These are phyloP conservation scores for Nigrospora sphaerica DNA, from an alignment of 2,329 filamentous ascomycete genomes.

Conservation along the genomic window DNA sequence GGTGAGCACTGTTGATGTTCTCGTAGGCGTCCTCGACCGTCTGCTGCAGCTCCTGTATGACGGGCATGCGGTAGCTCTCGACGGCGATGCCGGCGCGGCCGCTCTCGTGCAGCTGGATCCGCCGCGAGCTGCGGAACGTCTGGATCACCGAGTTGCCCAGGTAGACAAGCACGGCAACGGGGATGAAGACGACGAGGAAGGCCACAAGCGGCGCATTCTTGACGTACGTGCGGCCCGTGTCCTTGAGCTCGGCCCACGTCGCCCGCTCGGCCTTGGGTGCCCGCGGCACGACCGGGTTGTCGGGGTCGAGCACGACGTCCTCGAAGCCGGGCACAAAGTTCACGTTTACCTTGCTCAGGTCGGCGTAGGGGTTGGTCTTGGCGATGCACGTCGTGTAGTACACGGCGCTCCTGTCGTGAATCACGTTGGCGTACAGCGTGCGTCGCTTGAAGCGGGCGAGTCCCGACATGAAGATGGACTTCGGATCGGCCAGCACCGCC, in stretches of 20 bases:
- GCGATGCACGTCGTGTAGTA: constrained; percentile 79
- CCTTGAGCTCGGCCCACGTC: constrained; percentile 24
- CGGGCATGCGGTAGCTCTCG: constrained; percentile 65
- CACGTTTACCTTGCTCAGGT: constrained; percentile 59
- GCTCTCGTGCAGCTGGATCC: constrained; percentile 70
- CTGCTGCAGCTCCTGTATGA: constrained; percentile 67
- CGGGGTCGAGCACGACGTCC: constrained; percentile 66
- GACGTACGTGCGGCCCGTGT: constrained; percentile 27
- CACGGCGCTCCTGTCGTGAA: constrained; percentile 76
- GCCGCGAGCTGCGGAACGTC: constrained; percentile 63
- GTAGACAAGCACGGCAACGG: constrained; percentile 64
- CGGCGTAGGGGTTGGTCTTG: constrained; percentile 68
- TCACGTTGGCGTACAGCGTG: constrained; percentile 76
- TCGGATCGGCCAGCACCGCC: constrained; percentile 71
- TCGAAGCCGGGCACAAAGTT: constrained; percentile 71
- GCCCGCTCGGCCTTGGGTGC: constrained; percentile 18
- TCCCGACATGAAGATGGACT: constrained; percentile 78
- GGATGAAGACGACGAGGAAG: constrained; percentile 63
- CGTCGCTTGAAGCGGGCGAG: constrained; percentile 69
- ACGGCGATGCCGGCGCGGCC: constrained; percentile 62
- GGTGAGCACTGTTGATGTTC: constrained; percentile 60
- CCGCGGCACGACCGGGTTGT: constrained; percentile 49
- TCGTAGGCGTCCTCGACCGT: constrained; percentile 75
- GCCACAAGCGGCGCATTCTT: constrained; percentile 56
- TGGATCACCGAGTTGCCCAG: constrained; percentile 72